phyloP scores from a whole-genome alignment of 2,329 filamentous ascomycete species.

The Penicillium sp. region DNA sequence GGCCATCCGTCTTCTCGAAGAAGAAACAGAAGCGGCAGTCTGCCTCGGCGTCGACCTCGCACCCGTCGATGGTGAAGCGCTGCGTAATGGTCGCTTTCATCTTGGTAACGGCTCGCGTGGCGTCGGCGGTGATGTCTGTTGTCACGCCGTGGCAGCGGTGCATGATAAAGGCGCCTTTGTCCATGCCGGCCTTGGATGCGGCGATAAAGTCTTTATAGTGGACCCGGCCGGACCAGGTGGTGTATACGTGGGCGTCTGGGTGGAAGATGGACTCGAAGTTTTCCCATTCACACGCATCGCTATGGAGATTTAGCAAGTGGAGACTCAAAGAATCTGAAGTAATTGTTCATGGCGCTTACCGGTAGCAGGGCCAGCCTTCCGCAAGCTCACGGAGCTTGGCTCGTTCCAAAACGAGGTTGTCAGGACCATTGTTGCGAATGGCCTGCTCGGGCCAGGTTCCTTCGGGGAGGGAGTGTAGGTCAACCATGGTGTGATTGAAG shows the following conservation, averaged over 20 bases:
- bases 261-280: slow-evolving; percentile 56
- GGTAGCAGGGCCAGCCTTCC: slow-evolving; percentile 54
- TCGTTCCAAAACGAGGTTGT: slow-evolving; percentile 48
- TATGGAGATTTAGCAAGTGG: slow-evolving; percentile 8
- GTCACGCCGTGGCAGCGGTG: slow-evolving; percentile 53
- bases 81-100: slow-evolving; percentile 57
- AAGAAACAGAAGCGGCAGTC: slow-evolving; percentile 54
- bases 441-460: slow-evolving; percentile 42
- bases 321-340: neutral
- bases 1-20: slow-evolving; percentile 44
- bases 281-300: slow-evolving; percentile 56
- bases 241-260: slow-evolving; percentile 52
- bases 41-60: slow-evolving; percentile 50
- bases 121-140: slow-evolving; percentile 47
- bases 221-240: slow-evolving; percentile 53
- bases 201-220: slow-evolving; percentile 49
- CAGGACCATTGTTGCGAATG: slow-evolving; percentile 53
- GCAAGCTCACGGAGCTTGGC: slow-evolving; percentile 53
- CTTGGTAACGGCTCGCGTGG: slow-evolving; percentile 49
- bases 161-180: slow-evolving; percentile 58
- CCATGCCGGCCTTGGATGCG: slow-evolving; percentile 55
- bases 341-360: slow-evolving; percentile 27
- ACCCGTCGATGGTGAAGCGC: slow-evolving; percentile 46
- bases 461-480: slow-evolving; percentile 40
- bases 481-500: slow-evolving; percentile 29